Percentiles rank a stretch among this genome's conserved stretches.
These are phyloP conservation scores for Goniomonas avonlea DNA, from an alignment of 78 protist species.

Conservation along the genomic window DNA sequence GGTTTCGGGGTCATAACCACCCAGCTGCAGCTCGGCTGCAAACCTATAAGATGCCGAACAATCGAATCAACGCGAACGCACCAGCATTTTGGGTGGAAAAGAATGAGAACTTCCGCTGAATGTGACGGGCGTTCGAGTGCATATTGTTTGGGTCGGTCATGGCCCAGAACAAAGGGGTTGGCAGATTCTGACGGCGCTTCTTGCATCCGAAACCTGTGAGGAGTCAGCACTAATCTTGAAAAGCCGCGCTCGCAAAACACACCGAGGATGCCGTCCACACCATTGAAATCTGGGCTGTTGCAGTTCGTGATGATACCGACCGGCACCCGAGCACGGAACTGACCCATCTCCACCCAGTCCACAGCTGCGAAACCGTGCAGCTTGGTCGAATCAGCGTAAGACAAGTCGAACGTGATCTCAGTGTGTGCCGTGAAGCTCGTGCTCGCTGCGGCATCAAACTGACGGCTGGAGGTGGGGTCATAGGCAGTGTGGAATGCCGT, in stretches of 20 bases:
- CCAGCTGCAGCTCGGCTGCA: constrained; percentile 30
- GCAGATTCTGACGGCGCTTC: neutral
- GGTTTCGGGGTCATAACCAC: constrained; percentile 14
- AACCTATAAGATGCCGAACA: too few species aligned
- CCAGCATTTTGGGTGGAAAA: constrained; percentile 14
- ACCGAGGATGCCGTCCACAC: constrained; percentile 16
- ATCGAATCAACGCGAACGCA: too few species aligned
- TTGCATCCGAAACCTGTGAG: neutral
- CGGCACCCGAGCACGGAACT: neutral
- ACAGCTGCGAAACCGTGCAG: neutral
- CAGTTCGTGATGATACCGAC: neutral
- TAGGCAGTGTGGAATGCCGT: neutral
- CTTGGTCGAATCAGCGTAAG: constrained; percentile 8
- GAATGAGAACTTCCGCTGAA: constrained; percentile 19
- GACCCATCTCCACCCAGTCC: neutral
- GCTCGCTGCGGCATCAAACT: neutral
- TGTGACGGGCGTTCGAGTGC: neutral
- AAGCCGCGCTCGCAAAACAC: too few species aligned
- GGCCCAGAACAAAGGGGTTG: constrained; percentile 9
- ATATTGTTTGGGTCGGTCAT: neutral
- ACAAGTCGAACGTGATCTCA: neutral
- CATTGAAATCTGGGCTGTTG: constrained; percentile 30
- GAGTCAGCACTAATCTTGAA: too few species aligned
- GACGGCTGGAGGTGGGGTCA: neutral
- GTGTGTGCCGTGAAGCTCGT: neutral